Evolutionary conservation across 441 rosid genomes (phyloP).

Genomic region (Erysimum cheiri): DNA sequence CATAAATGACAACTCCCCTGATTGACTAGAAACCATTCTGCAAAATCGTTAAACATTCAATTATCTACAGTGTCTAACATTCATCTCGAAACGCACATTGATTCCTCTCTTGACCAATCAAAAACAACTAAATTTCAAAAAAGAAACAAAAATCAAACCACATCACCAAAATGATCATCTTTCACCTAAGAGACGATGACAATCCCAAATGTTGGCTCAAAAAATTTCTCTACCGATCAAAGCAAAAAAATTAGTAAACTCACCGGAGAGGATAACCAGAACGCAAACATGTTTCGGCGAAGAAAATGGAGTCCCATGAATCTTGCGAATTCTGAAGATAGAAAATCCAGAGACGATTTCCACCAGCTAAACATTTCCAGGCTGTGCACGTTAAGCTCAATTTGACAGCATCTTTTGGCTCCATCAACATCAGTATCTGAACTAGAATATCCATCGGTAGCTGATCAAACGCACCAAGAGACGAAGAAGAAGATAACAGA

Average conservation of each 20-base stretch:
- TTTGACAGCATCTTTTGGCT: slow-evolving; percentile 63
- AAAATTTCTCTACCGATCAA: not conserved
- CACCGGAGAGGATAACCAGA: slow-evolving; percentile 74
- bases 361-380: slow-evolving; percentile 58
- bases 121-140: not conserved
- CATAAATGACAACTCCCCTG: slow-evolving; percentile 63
- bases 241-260: slow-evolving; percentile 27
- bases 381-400: slow-evolving; percentile 54
- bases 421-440: slow-evolving; percentile 59
- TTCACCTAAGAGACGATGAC: not conserved
- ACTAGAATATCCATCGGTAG: slow-evolving; percentile 67
- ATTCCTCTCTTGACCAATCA: not conserved
- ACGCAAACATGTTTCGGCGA: slow-evolving; percentile 66
- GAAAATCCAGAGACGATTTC: slow-evolving; percentile 68
- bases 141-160: not conserved
- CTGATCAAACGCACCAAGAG: slow-evolving; percentile 63
- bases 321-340: slow-evolving; percentile 57
- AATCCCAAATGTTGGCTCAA: not conserved
- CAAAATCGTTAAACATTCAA: slow-evolving; percentile 29
- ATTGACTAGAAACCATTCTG: slow-evolving; percentile 54
- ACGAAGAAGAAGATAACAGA: slow-evolving; percentile 31
- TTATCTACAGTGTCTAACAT: not conserved
- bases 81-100: not conserved
- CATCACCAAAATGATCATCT: not conserved
- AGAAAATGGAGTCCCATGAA: slow-evolving; percentile 66